Evolutionary conservation across 306 rosid genomes (phyloP), one percentile per base, ranked within the genome.

Genomic region (Castanospermum australe): DNA sequence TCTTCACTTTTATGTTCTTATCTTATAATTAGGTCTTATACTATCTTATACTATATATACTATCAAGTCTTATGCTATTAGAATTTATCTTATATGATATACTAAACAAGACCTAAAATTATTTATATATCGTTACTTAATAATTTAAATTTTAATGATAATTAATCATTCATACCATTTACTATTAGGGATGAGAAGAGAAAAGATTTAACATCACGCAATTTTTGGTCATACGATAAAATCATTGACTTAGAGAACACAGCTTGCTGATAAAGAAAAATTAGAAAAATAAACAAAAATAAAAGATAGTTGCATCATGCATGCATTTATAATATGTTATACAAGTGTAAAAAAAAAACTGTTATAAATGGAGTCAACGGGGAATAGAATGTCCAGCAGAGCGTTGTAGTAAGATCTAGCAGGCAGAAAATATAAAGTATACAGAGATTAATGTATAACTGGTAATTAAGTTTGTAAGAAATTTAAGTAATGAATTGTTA

Each of bases 181-280:
- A n/a, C n/a, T n/a, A n/a, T n/a, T n/a, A n/a, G n/a, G n/a, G n/a
- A n/a, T n/a, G n/a, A 21, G 47, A 39, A 20, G 32, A 59, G 44
- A 74, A 24, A 1, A 12, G 13, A 39, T 9, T 36, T 48, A 48
- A 47, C 63, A 13, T 14, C 18, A 20, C 4, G 7, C 1, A 11
- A n/a, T 50, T 50, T 63, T 47, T 67, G 71, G 35, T 67, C 59
- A 39, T 67, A 75, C 17, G 55, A 57, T 57, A 32, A 75, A 67
- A 59, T 44, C 81, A 17, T 81, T 68, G 73, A 38, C 71, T 81
- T 75, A 73, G 38, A 47, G 42, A 21, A 54, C 59, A 48, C 60
- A 67, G 9, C 66, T 45, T 59, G 84, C 24, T 39, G 55, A 56
- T 32, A 18, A 67, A 22, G 33, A 61, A 65, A 66, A 77, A 52